These are phyloP conservation scores for Phytophthora lateralis DNA, from an alignment of 352 stramenopile species.

Conservation along the genomic window DNA sequence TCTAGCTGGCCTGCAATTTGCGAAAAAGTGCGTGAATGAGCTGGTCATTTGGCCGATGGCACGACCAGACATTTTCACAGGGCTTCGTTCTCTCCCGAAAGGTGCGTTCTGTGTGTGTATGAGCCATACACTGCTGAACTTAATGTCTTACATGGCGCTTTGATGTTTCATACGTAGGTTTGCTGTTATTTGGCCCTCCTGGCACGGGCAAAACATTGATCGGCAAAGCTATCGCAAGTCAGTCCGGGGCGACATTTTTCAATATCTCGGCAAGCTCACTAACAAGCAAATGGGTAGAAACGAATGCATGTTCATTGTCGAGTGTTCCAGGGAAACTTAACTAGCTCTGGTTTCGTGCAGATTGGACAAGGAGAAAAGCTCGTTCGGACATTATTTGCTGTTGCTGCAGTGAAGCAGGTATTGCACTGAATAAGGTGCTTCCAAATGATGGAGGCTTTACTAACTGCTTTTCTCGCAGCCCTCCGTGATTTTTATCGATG, in stretches of 20 bases:
- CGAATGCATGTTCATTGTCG: not conserved
- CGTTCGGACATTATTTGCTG: slow-evolving; percentile 96
- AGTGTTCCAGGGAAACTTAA: not conserved
- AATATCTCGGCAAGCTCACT: slow-evolving; percentile 98
- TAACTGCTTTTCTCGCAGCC: slow-evolving; percentile 62
- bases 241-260: slow-evolving; percentile 99
- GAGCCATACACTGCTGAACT: not conserved
- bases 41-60: slow-evolving; percentile 99
- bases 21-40: slow-evolving; percentile 98
- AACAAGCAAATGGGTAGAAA: slow-evolving; percentile 97
- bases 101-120: slow-evolving; percentile 33
- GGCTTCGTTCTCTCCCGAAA: slow-evolving; percentile 92
- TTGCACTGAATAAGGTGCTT: not conserved
- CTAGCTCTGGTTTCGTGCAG: slow-evolving; percentile 26
- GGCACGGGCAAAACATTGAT: slow-evolving; percentile 98
- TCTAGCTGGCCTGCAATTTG: slow-evolving; percentile 94
- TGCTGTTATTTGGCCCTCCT: slow-evolving; percentile 96
- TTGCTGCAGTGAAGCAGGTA: slow-evolving; percentile 92
- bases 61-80: slow-evolving; percentile 97
- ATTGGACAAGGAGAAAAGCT: slow-evolving; percentile 99
- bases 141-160: not conserved
- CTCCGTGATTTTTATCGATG: slow-evolving; percentile 99
- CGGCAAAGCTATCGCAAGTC: slow-evolving; percentile 98
- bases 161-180: slow-evolving; percentile 47
- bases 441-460: not conserved